Evolutionary conservation across 208 protist species (phyloP).

Genomic region (Leishmania tropica): DNA sequence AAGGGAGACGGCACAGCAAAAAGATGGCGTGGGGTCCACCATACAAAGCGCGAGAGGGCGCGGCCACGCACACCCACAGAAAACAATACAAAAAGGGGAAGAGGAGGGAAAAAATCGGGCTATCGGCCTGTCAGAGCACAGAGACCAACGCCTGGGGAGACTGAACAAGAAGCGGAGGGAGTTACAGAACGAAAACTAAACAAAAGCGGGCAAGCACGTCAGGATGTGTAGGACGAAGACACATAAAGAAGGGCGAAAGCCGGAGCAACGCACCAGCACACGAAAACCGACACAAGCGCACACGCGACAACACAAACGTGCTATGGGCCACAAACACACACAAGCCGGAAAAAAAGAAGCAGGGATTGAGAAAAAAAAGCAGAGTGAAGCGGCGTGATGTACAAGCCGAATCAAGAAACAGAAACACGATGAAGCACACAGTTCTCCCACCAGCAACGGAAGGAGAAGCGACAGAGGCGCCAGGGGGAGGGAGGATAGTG

Average conservation of each 20-base stretch:
- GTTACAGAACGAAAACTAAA: too few relatives aligned
- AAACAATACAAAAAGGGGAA: too few relatives aligned
- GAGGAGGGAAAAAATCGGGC: too few relatives aligned
- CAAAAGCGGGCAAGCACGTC: too few relatives aligned
- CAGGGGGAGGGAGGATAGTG: not conserved
- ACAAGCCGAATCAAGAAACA: not conserved
- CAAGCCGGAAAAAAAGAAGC: not conserved
- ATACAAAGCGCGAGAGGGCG: too few relatives aligned
- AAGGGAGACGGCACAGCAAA: not conserved
- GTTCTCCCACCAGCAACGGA: not conserved
- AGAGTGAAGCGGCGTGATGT: not conserved
- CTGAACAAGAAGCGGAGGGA: too few relatives aligned
- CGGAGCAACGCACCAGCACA: not conserved
- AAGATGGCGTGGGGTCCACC: too few relatives aligned
- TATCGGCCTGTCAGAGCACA: too few relatives aligned
- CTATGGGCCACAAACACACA: not conserved
- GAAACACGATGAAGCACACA: not conserved
- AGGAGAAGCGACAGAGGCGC: not conserved
- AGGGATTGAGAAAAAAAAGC: not conserved
- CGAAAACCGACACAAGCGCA: not conserved
- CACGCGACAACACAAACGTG: not conserved
- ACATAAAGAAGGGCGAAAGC: too few relatives aligned
- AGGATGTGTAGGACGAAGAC: too few relatives aligned
- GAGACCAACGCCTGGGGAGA: too few relatives aligned
- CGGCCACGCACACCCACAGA: too few relatives aligned